A percentile compares a stretch with the other conserved stretches of the same genome.
Evolutionary conservation across 768 basidiomycete genomes (phyloP).

Genomic region (Tylopilus balloui): DNA sequence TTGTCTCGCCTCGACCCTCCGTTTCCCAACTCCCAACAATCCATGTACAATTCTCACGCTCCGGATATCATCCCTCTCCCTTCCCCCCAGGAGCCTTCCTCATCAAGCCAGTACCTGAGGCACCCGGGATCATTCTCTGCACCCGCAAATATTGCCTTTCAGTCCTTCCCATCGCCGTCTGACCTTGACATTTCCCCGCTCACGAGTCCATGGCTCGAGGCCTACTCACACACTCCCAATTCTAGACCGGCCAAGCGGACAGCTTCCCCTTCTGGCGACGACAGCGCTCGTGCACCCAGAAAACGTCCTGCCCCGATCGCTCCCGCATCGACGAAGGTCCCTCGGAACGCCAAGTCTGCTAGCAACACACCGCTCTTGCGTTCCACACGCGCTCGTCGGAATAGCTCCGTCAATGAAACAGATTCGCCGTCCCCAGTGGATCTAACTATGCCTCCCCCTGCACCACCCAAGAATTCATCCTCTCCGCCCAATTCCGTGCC

Average conservation of each 20-base stretch:
- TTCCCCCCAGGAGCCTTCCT: constrained; percentile 29
- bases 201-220: constrained; percentile 77
- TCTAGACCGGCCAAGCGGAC: constrained; percentile 43
- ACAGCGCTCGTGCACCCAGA: constrained; percentile 40
- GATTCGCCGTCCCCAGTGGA: constrained; percentile 88
- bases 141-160: constrained; percentile 71
- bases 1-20: constrained; percentile 59
- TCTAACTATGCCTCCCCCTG: constrained; percentile 84
- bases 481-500: constrained; percentile 14
- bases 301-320: constrained; percentile 49
- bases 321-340: constrained; percentile 19
- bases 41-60: constrained; percentile 23
- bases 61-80: constrained; percentile 26
- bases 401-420: constrained; percentile 38
- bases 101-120: constrained; percentile 26
- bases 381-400: constrained; percentile 40
- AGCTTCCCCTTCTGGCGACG: constrained; percentile 55
- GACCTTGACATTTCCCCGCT: constrained; percentile 75
- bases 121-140: constrained; percentile 55
- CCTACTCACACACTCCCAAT: constrained; percentile 40
- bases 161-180: constrained; percentile 41
- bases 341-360: constrained; percentile 42
- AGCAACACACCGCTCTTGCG: constrained; percentile 56
- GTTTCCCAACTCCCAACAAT: constrained; percentile 32
- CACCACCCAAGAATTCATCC: constrained; percentile 37